phyloP scores from a whole-genome alignment of 257 asterid genomes.

The Leptodermis oblonga region DNA sequence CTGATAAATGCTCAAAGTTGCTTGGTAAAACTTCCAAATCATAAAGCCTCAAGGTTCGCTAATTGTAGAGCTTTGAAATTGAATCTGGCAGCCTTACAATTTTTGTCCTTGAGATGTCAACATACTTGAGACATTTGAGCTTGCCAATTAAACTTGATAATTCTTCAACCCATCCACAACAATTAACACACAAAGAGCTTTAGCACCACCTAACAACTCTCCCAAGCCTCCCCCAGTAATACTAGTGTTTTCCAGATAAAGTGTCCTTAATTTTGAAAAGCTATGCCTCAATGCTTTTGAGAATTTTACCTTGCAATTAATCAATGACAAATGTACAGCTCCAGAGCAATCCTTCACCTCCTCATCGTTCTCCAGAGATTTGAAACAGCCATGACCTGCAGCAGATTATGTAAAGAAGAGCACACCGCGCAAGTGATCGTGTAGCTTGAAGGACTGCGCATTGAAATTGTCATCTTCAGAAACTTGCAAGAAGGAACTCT shows the following conservation, averaged over 20 bases:
- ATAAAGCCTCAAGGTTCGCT: constrained; percentile 17
- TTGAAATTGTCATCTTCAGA: constrained; percentile 7
- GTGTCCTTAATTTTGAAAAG: neutral
- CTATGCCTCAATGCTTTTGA: neutral
- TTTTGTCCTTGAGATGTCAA: constrained; percentile 7
- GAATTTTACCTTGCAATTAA: neutral
- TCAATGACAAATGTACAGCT: constrained; percentile 1
- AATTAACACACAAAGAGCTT: constrained; percentile 18
- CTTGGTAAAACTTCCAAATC: neutral
- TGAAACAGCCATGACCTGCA: too few species aligned
- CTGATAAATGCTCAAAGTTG: constrained; percentile 10
- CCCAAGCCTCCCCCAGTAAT: neutral
- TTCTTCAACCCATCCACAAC: neutral
- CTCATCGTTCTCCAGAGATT: neutral
- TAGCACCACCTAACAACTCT: neutral
- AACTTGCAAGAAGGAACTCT: constrained; percentile 22
- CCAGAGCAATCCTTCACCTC: neutral
- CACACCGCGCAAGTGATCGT: constrained; percentile 28
- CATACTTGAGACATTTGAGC: constrained; percentile 19
- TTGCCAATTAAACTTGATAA: constrained; percentile 11
- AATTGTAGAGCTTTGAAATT: constrained; percentile 16
- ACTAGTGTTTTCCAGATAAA: neutral
- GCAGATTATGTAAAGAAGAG: neutral
- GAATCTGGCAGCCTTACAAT: constrained; percentile 16
- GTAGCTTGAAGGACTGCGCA: constrained; percentile 18